These are phyloP conservation scores for Batrachochytrium dendrobatidis DNA, from an alignment of 371 early-diverging fungal genomes.

Conservation along the genomic window DNA sequence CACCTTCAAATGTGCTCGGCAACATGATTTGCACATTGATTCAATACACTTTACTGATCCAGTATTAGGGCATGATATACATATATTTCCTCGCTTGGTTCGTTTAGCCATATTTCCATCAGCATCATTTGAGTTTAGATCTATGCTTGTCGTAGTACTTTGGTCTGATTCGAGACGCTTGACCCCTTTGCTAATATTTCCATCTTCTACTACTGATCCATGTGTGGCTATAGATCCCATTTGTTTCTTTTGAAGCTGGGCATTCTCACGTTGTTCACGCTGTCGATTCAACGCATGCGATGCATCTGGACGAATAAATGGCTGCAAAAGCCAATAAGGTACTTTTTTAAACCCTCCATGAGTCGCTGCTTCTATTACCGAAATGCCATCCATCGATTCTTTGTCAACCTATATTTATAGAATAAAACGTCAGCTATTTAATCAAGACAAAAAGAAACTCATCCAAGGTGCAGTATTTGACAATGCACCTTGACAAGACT, in stretches of 20 bases:
- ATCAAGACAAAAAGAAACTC: slow-evolving; percentile 49
- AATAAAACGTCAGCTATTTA: slow-evolving; percentile 54
- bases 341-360: slow-evolving; percentile 58
- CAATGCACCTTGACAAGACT: slow-evolving; percentile 69
- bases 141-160: not conserved
- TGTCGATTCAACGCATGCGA: not conserved
- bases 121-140: not conserved
- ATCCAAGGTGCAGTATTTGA: slow-evolving; percentile 50
- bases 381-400: not conserved
- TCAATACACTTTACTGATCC: slow-evolving; percentile 21
- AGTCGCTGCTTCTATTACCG: slow-evolving; percentile 38
- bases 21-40: slow-evolving; percentile 28
- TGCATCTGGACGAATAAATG: slow-evolving; percentile 56
- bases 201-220: slow-evolving; percentile 3
- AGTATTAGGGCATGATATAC: slow-evolving; percentile 18
- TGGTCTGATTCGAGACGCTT: not conserved
- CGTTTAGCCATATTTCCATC: not conserved
- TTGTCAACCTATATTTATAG: too few relatives aligned
- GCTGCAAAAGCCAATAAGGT: slow-evolving; percentile 68
- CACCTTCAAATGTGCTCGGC: slow-evolving; percentile 7
- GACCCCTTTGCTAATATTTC: not conserved
- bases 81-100: slow-evolving; percentile 9
- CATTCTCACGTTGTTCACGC: not conserved
- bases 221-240: not conserved
- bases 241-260: not conserved